Base-by-base conservation (phyloP, 257 asterid species). In the Leptodermis oblonga region DNA sequence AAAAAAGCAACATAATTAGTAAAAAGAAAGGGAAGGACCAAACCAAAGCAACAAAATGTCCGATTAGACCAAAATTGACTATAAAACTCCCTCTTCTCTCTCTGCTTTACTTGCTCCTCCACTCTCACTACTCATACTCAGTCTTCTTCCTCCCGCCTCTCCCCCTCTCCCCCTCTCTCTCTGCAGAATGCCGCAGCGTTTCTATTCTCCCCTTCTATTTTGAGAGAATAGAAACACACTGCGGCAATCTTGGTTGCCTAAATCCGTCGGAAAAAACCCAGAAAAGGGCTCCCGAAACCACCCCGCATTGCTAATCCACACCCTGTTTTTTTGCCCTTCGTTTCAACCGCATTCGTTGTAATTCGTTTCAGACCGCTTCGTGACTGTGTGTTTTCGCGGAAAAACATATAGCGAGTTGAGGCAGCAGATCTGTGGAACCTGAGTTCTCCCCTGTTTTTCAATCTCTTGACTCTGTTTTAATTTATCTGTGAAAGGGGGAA, bases 51-150 rank as follows among this genome's bases (percentile, higher is more conserved):
- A 51, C 9, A 77, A 70, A 11, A 69, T 69, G 56, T 58, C 71
- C 49, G 75, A 77, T 31, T 61, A 69, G 79, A 78, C 82, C 78
- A 75, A 83, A 69, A 39, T 37, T 72, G 83, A 85, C 84, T 90
- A 90, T 88, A 90, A 86, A 87, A 73, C 73, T 56, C 77, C 88
- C 78, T 9, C 71, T 36, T 76, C 80, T 70, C 78, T 61, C 78
- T 70, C 85, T 65, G 77, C 63, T 70, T 74, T 60, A 82, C 85
- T 82, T 75, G 84, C 95, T 82, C 88, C 81, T 82, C 49, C 74
- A 48, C 77, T 30, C 80, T 60, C 81, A 31, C 56, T 72, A 67
- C 46, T 36, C 51, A 34, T 48, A 3, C 75, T 22, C 71, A 11
- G 45, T 3, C 54, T 48, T 25, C 1, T 5, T 39, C 9, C 54